phyloP scores from a whole-genome alignment of 306 rosid species.

The Senna siamea region DNA sequence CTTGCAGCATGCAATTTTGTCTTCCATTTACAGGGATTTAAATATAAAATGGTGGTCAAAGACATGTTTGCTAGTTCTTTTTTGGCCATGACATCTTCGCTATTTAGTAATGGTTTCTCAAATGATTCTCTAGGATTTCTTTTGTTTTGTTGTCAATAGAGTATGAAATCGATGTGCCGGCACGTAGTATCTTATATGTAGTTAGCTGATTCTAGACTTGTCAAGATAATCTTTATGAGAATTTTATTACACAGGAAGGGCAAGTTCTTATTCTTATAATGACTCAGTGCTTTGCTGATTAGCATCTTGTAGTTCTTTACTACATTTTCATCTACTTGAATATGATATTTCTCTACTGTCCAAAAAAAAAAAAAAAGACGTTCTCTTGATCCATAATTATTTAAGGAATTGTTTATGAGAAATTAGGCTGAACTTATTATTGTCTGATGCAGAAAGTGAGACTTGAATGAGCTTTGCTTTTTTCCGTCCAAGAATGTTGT shows the following conservation, averaged over 20 bases:
- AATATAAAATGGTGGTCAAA: constrained; percentile 1
- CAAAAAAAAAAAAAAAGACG: too few species aligned
- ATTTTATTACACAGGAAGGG: neutral
- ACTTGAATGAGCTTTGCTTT: constrained; percentile 25
- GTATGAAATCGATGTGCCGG: neutral
- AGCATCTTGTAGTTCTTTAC: constrained; percentile 11
- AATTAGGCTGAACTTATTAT: constrained; percentile 33
- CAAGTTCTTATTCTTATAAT: neutral
- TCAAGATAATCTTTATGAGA: constrained; percentile 20
- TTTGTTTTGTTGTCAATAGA: neutral
- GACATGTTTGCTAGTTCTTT: neutral
- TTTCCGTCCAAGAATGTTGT: constrained; percentile 17
- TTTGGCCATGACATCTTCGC: neutral
- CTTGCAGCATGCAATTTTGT: constrained; percentile 25
- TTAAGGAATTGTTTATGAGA: constrained; percentile 7
- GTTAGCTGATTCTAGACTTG: constrained; percentile 12
- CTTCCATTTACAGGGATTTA: too few species aligned
- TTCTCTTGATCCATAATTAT: neutral
- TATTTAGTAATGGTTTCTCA: neutral
- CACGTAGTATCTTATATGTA: neutral
- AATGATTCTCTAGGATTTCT: neutral
- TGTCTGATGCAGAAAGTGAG: constrained; percentile 42
- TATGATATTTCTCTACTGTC: neutral
- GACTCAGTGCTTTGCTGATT: constrained; percentile 7
- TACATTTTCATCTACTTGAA: constrained; percentile 21